Base-by-base conservation (phyloP, 371 early-diverging fungal species). In the Conidiobolus incongruus region DNA sequence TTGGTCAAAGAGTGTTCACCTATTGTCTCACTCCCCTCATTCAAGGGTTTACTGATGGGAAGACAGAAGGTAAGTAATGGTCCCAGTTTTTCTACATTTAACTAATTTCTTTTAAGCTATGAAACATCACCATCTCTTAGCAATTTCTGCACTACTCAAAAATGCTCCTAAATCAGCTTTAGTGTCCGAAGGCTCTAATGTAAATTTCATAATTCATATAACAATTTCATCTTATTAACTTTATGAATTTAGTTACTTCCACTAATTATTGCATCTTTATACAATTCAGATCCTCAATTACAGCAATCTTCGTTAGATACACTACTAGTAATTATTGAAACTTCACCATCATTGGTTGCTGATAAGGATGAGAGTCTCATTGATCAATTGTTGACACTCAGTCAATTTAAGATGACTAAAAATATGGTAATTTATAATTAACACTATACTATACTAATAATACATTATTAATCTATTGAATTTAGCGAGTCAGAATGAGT, bases 1-100 rank as follows among this genome's bases (percentile, higher is more conserved):
- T 76, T 55, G 78, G 78, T 53, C 90, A 90, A 53, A 62, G 79
- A 12, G 74, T 88, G 50, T 90, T 85, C 55, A 67, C 70, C 34
- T 58, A 62, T 23, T 69, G 72, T 34, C 56, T 78, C 19, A 86
- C 93, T 8, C 60, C 59, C 23, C 55, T 92, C 8, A 66, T 78
- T 1, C 35, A 62, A 0, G 69, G 76, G 0, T 83, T 83, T 50
- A 60, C 64, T 6, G 32, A 41, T 8, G 49, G 74, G 1, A 16
- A 22, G 7, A 21, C 41, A 1, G 51, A 60, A 30, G 66, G 63
- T 63, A 58, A 33, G 15, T 15, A 4, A 44, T 13, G 15, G 32
- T n/a, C 22, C 15, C 15, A 26, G 29, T 8, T 12, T 28, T 19
- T n/a, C n/a, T n/a, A n/a, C n/a, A n/a, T n/a, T n/a, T n/a, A n/a